Base-by-base conservation (phyloP, 306 rosid genomes). In the Cucumis hystrix region DNA sequence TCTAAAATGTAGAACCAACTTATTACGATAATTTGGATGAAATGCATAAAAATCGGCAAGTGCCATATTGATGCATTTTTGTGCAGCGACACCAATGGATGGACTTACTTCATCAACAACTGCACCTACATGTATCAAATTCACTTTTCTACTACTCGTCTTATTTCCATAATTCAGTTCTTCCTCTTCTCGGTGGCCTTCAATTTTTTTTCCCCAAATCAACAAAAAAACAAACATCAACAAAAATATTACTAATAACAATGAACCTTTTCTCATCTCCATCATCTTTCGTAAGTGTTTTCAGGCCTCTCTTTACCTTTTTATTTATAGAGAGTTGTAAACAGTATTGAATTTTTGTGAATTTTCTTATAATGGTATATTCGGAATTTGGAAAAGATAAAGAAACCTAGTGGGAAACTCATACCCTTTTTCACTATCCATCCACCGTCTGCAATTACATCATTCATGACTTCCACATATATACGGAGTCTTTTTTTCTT, bases 91-190 rank as follows among this genome's bases (percentile, higher is more conserved):
- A 43, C 82, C 86, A 0, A 82, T 43, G 0, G 77, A 8, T 4
- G 86, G 79, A 1, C 70, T 78, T 39, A 25, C 51, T 45, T 47
- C 49, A 75, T 85, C 79, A 30, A 82, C 82, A 62, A 85, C 71
- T 1, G 77, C 82, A 0, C 86, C 88, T 3, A 85, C 23, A 21
- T 79, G 77, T 59, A 85, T 74, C 33, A 74, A 35, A 54, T 74
- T 74, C 39, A 40, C 51, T 49, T 67, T 67, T 4, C 47, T 10
- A 16, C 15, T 10, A 8, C 15, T 66, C 4, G 54, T 43, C 35
- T 10, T n/a, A 16, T 40, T 43, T 68, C 10, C 56, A 10, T 18
- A 12, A 3, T 10, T 28, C 1, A 13, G 1, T 40, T 9, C 28
- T 8, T 66, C 51, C 2, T 68, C 10, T 11, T 41, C 21, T 5